A percentile compares a stretch with the other conserved stretches of the same genome.
Conservation (phyloP, 2,329 filamentous ascomycete genomes). For the Pyrenochaeta sp. region DNA sequence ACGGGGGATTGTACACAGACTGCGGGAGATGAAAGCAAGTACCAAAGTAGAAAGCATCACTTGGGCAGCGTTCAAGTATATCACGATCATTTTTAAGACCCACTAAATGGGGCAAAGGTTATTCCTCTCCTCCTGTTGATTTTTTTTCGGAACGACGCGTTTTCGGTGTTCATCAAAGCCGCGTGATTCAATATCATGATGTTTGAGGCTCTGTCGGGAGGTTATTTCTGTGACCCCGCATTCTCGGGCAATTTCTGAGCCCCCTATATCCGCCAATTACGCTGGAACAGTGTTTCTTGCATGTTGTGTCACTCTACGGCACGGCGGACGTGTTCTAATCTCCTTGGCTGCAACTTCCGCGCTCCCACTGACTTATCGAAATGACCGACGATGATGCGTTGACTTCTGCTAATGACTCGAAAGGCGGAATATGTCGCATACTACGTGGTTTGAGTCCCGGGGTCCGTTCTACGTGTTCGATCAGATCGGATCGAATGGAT, state of each 20-base stretch:
- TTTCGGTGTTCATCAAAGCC: background rate
- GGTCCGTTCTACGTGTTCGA: background rate
- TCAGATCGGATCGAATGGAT: background rate
- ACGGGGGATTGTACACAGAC: background rate
- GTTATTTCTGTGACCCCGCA: background rate
- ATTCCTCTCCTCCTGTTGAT: background rate
- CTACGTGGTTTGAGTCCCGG: background rate
- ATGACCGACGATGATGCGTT: no score
- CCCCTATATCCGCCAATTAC: background rate
- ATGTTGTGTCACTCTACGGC: background rate
- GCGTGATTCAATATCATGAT: no score
- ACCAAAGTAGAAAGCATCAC: background rate
- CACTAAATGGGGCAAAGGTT: background rate
- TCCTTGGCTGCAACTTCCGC: no score
- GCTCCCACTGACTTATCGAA: no score
- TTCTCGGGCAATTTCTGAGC: background rate
- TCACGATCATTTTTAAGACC: background rate
- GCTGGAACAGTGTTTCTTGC: background rate
- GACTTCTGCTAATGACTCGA: background rate
- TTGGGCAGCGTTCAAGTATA: background rate
- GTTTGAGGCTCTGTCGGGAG: background rate
- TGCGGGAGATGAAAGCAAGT: background rate
- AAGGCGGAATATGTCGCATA: background rate
- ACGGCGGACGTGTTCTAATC: no score
- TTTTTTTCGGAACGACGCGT: background rate